Base-by-base conservation (phyloP, 805 yeast genomes). In the Candida methanosorbosa region DNA sequence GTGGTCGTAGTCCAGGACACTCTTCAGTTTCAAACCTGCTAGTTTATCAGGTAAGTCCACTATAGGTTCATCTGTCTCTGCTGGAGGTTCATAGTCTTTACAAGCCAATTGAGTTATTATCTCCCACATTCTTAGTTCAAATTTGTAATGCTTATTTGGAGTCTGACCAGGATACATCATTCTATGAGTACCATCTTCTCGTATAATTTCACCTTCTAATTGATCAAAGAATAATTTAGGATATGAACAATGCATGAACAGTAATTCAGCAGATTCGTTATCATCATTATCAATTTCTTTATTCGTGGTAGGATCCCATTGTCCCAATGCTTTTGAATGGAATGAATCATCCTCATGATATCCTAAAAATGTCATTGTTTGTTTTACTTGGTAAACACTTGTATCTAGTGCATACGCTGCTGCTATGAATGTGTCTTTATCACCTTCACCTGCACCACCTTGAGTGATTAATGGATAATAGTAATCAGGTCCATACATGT, bases 381-480 rank as follows among this genome's bases (percentile, higher is more conserved):
- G 70, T 32, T 68, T 61, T 8, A 76, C 79, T 52, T 79, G 87
- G 37, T 54, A 50, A 13, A 43, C 43, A 1, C 50, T 48, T 27
- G 39, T 30, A 2, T 35, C 26, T 4, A 50, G 30, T 3, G 54
- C 75, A 41, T 63, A 64, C 0, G 87, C 85, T 2, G 84, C 87
- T 9, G 81, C 77, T 18, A 77, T 68, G 41, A 77, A 80, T 0
- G 88, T 79, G 50, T 81, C 88, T 52, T 81, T 81, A 48, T 81
- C 88, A 36, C 88, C 88, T 59, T 80, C 82, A 25, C 88, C 88
- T 3, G 84, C 77, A 14, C 76, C 65, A 13, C 84, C 84, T 51
- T 79, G 88, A 0, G 84, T 71, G 39, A 81, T 56, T 39, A 81
- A 54, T 7, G 78, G 78, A 46, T 80, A 81, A 52, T 76, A 81